Conservation (phyloP, 148 eudicot genomes). For the Hydrangea macrophylla region DNA sequence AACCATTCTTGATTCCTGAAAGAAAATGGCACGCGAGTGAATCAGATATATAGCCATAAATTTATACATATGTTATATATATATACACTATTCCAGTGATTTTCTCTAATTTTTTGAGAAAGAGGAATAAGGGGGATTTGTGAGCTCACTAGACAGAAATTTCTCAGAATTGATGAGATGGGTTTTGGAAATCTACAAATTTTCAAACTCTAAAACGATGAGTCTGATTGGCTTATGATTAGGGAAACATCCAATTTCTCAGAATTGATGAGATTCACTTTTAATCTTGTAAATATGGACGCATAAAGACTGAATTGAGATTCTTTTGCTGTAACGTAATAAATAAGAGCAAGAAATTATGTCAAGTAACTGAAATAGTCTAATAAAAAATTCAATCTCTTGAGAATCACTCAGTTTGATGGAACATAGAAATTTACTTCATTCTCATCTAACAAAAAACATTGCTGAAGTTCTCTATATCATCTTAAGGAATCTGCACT, state of each 20-base stretch:
- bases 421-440: not conserved
- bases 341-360: not conserved
- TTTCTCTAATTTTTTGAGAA: no score
- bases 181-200: no score
- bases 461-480: not conserved
- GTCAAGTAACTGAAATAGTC: not conserved
- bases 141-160: no score
- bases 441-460: not conserved
- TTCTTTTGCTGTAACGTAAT: not conserved
- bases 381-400: not conserved
- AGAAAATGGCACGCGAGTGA: no score
- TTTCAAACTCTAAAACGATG: no score
- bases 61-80: no score
- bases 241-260: no score
- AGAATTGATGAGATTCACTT: not conserved
- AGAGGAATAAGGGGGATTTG: no score
- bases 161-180: not conserved
- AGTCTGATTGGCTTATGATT: no score
- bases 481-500: not conserved
- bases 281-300: slow-evolving; percentile 2
- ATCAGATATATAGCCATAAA: no score
- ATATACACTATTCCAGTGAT: no score
- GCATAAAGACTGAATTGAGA: slow-evolving; percentile 2
- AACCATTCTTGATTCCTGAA: no score
- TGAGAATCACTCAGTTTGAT: not conserved